Base-by-base conservation (phyloP, 768 basidiomycete genomes). In the Suillus decipiens region DNA sequence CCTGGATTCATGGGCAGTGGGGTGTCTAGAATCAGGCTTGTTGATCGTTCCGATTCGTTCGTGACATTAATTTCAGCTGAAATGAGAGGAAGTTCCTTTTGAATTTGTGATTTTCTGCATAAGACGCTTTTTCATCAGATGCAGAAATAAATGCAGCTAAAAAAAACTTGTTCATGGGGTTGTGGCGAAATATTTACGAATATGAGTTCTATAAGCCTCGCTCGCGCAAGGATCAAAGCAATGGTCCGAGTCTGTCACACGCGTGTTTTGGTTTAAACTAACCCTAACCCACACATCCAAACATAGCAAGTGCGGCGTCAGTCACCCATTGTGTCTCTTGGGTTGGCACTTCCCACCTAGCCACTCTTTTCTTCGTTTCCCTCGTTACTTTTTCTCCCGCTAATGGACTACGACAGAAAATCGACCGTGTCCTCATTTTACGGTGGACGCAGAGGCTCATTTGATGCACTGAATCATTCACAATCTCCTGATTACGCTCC, bases 351-450 rank as follows among this genome's bases (percentile, higher is more conserved):
- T 67, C 67, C 59, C 70, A 70, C 66, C 59, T 15, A 42, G 34
- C 36, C 45, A 48, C 53, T 37, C 56, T 58, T 64, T 56, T 39
- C 34, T 39, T 64, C 54, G 58, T 39, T 39, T 58, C 42, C 36
- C 47, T 61, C 33, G 33, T 61, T 43, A 42, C 55, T 39, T 42
- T 28, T 33, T 37, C 59, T 22, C 47, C 12, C 31, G 62, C 15
- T 54, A n/a, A 92, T 91, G 90, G 90, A 92, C 66, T 81, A 84
- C 69, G 91, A 92, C 77, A 83, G 89, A 71, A 90, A 89, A 75
- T 91, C 92, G 5, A 83, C 84, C 1, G 88, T 89, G 5, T 92
- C 91, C 10, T 92, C 90, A 4, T 93, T 92, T 80, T 92, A 91
- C 66, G 88, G 86, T 24, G 74, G 67, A 39, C 83, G 84, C 42